Evolutionary conservation across 179 eudicot genomes (phyloP), one percentile per base, ranked within the genome.

Genomic region (Patellifolia procumbens): DNA sequence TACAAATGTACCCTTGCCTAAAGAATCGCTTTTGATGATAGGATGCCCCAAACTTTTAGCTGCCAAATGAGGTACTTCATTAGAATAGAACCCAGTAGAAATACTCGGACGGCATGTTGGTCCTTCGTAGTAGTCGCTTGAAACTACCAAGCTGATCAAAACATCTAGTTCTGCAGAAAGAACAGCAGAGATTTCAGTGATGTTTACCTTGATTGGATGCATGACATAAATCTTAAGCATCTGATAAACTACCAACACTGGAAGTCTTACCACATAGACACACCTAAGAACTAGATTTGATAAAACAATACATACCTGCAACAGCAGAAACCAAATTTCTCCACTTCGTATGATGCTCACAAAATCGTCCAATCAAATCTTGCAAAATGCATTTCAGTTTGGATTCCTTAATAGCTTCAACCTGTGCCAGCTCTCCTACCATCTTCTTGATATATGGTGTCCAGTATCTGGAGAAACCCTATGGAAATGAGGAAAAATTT

Each of bases 381-480:
- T 89, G 99, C 81, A 96, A 74, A 77, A 96, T 93, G 81, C 85
- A 83, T 81, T 93, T 96, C 76, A 96, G 71, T 83, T 84, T 92
- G 26, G 97, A 82, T 78, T 93, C 97, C 84, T 91, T 96, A 73
- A 81, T 92, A 76, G 96, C 90, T 83, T 89, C 94, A 80, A 93
- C 92, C 69, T 86, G 88, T 43, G 91, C 81, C 74, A 96, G 85
- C 85, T 88, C 91, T 49, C 87, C 87, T 19, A 93, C 65, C 81
- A 87, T 85, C 64, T 85, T 85, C 80, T 88, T 96, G 60, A 91
- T 88, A 69, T 73, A 84, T 16, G 98, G 97, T 43, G 91, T 87
- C 99, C 98, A 93, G 86, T 96, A 96, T 72, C 99, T 86, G 69
- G 45, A 84, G 77, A 88, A 90, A 34, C 99, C 99, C 99, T 96